Evolutionary conservation across 2,329 filamentous ascomycete species (phyloP), one percentile per base, ranked within the genome.

Genomic region (Magnaporthiopsis rhizophila): DNA sequence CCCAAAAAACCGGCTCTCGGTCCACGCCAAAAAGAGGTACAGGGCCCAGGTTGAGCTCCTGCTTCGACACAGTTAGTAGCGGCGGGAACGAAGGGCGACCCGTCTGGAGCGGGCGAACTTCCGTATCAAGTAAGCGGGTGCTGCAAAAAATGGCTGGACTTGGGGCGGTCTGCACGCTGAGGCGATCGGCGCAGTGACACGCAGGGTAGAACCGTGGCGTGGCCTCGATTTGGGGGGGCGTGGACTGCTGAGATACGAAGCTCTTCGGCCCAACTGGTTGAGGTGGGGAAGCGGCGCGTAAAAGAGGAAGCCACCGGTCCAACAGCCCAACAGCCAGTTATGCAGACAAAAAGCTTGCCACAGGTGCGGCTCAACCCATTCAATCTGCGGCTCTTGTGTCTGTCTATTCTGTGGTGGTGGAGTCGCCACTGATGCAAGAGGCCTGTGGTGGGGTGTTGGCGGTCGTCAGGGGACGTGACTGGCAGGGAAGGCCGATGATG

Each of bases 401-500:
- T 9, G n/a, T 45, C n/a, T 53, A 11, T 53, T 53, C 21, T n/a
- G 7, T 53, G 1, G 13, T 18, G 45, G 45, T 11, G 8, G 45
- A 53, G 18, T 21, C 9, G 7, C 21, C 45, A 53, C 18, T 53
- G 45, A 53, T 45, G 21, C 45, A 53, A 53, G 45, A 53, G n/a
- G 21, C 38, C 13, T 45, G 13, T 45, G 38, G 15, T 13, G 38
- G 38, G 38, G 15, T 45, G 38, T 7, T 21, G 45, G 4, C 45
- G 8, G 45, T 3, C 21, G 45, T n/a, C 45, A 21, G 45, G 45
- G n/a, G 45, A 53, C 21, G 13, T 21, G 45, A 53, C 21, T 53
- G 45, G 8, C 21, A 24, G 45, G n/a, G 58, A 38, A 60, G 58
- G 64, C 36, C 67, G 68, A 53, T 11, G 45, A 24, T 24, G 65